phyloP scores from a whole-genome alignment of 2,329 filamentous ascomycete species.

The Aspergillus pseudonomiae region DNA sequence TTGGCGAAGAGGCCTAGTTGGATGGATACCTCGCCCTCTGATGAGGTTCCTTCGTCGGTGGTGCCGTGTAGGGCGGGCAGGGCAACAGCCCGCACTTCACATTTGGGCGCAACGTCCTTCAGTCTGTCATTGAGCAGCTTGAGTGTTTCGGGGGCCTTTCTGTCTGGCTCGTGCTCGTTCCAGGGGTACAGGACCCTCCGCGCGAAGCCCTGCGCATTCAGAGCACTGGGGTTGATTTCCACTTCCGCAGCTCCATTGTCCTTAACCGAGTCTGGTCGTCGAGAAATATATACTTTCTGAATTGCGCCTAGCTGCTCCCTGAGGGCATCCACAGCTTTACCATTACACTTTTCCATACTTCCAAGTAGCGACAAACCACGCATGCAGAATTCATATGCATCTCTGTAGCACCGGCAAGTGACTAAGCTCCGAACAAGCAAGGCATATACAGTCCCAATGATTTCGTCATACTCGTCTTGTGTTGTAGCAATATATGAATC shows the following conservation, averaged over 20 bases:
- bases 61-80: conserved; percentile 68
- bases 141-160: conserved; percentile 59
- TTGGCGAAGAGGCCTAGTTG: conserved; percentile 92
- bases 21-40: conserved; percentile 50
- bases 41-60: conserved; percentile 6
- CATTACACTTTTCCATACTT: conserved; percentile 13
- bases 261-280: background rate
- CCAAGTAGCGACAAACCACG: conserved; percentile 33
- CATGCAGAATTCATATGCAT: conserved; percentile 44
- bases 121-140: conserved; percentile 72
- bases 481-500: conserved; percentile 31
- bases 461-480: conserved; percentile 37
- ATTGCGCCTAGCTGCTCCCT: conserved; percentile 33
- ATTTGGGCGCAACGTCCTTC: conserved; percentile 72
- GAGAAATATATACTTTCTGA: conserved; percentile 29
- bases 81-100: conserved; percentile 74
- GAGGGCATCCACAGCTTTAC: conserved; percentile 19
- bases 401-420: conserved; percentile 43
- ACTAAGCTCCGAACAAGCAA: conserved; percentile 42
- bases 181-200: conserved; percentile 64
- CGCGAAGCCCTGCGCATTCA: conserved; percentile 44
- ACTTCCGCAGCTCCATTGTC: conserved; percentile 10
- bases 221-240: conserved; percentile 32
- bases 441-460: conserved; percentile 40
- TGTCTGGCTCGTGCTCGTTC: conserved; percentile 63